Conservation (phyloP, 2,329 filamentous ascomycete species). For the Exserohilum rostratum region DNA sequence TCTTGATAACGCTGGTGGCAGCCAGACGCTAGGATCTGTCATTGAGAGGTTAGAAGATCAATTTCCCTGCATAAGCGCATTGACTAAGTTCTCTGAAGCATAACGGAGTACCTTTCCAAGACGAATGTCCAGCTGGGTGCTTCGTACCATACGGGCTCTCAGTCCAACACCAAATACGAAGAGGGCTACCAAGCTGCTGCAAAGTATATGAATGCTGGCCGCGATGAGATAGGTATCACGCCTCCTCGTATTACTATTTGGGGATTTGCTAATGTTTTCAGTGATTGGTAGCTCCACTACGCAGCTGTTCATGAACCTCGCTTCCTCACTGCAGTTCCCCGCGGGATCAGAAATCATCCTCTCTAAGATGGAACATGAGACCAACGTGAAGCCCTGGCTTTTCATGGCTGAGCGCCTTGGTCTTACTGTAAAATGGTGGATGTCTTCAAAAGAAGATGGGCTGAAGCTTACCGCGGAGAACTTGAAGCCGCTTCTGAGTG, state of each 20-base stretch:
- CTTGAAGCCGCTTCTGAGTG: conserved; percentile 64
- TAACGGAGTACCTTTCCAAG: conserved; percentile 68
- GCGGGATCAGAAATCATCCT: conserved; percentile 69
- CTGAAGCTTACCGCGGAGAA: conserved; percentile 65
- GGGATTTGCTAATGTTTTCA: neutral
- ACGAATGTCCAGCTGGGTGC: conserved; percentile 80
- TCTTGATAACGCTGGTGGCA: conserved; percentile 80
- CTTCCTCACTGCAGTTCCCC: conserved; percentile 40
- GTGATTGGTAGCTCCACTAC: conserved; percentile 77
- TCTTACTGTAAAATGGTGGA: conserved; percentile 74
- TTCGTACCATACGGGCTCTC: conserved; percentile 66
- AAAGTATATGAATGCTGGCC: conserved; percentile 70
- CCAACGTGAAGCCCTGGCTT: conserved; percentile 77
- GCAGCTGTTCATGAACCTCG: conserved; percentile 74
- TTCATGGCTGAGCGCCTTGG: conserved; percentile 67
- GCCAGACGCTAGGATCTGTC: conserved; percentile 70
- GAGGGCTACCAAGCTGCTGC: conserved; percentile 70
- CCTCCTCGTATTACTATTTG: neutral
- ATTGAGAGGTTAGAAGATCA: conserved; percentile 63
- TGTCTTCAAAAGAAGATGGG: conserved; percentile 51
- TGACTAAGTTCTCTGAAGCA: conserved; percentile 44
- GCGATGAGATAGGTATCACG: conserved; percentile 67
- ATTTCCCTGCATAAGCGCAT: neutral
- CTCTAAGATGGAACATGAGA: conserved; percentile 77
- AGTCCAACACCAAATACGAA: conserved; percentile 65